These are phyloP conservation scores for Solioccasus polychromus DNA, from an alignment of 768 basidiomycete genomes.

Conservation along the genomic window DNA sequence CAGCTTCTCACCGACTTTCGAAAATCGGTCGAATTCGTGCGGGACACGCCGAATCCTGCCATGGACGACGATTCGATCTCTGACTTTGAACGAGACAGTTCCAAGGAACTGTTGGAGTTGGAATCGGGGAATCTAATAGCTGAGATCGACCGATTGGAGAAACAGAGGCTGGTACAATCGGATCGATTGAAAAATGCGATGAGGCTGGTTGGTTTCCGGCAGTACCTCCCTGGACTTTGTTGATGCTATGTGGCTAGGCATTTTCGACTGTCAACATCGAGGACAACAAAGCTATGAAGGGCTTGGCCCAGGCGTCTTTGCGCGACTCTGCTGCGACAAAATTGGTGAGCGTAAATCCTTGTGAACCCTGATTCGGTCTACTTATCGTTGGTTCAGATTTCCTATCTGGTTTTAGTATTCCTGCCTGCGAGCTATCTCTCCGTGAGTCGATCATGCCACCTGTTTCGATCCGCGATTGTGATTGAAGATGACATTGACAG, in stretches of 20 bases:
- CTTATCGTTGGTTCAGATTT: too few relatives aligned
- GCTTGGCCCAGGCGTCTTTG: slow-evolving; percentile 46
- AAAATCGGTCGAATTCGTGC: slow-evolving; percentile 50
- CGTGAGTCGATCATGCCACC: slow-evolving; percentile 12
- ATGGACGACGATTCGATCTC: slow-evolving; percentile 30
- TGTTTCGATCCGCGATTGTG: too few relatives aligned
- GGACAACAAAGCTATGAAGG: slow-evolving; percentile 51
- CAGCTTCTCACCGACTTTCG: slow-evolving; percentile 53
- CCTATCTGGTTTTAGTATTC: slow-evolving; percentile 61
- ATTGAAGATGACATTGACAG: slow-evolving; percentile 23
- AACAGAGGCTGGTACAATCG: slow-evolving; percentile 25
- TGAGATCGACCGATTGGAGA: slow-evolving; percentile 40
- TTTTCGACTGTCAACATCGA: slow-evolving; percentile 58
- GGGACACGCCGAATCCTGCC: slow-evolving; percentile 47
- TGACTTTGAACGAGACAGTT: neutral
- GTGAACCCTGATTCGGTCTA: too few relatives aligned
- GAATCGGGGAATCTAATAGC: slow-evolving; percentile 34
- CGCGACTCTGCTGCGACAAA: slow-evolving; percentile 42
- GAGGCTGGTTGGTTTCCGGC: slow-evolving; percentile 29
- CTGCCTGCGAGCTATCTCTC: slow-evolving; percentile 50
- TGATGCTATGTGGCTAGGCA: slow-evolving; percentile 46
- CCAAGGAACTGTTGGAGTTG: slow-evolving; percentile 10
- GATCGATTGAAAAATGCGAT: slow-evolving; percentile 32
- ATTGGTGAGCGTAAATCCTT: slow-evolving; percentile 22
- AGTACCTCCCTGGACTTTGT: too few relatives aligned